Conservation (phyloP, 2,329 filamentous ascomycete genomes). For the Biscogniauxia marginata region DNA sequence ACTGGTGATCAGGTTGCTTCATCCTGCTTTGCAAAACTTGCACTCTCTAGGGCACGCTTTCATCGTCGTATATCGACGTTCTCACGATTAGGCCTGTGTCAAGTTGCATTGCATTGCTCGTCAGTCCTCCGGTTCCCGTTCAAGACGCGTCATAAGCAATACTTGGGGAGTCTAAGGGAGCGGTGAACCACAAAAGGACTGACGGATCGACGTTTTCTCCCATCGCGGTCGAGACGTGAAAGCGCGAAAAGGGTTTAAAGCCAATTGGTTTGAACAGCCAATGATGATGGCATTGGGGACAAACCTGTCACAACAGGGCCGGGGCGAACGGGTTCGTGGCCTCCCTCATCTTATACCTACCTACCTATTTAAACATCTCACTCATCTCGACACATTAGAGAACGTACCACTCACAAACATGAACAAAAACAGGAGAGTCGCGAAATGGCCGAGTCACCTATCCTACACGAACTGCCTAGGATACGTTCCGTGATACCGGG, state of each 20-base stretch:
- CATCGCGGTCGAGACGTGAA: background rate
- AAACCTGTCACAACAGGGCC: background rate
- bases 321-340: background rate
- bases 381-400: conserved; percentile 4
- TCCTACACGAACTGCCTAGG: conserved; percentile 7
- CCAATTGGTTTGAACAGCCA: background rate
- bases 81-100: background rate
- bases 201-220: background rate
- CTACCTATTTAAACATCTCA: background rate
- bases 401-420: background rate
- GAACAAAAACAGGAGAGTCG: conserved; percentile 8
- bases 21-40: background rate
- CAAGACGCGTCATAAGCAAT: background rate
- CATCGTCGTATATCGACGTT: background rate
- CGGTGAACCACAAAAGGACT: background rate
- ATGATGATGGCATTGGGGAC: background rate
- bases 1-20: background rate
- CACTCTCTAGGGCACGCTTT: background rate
- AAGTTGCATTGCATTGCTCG: background rate
- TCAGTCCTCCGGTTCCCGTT: background rate
- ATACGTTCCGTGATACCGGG: background rate
- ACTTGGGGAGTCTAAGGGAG: background rate
- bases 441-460: conserved; percentile 16
- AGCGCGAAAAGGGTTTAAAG: background rate
- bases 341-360: background rate